A percentile compares a stretch with the other conserved stretches of the same genome.
Evolutionary conservation across 2,329 filamentous ascomycete genomes (phyloP).

Genomic region (Alternaria arborescens): DNA sequence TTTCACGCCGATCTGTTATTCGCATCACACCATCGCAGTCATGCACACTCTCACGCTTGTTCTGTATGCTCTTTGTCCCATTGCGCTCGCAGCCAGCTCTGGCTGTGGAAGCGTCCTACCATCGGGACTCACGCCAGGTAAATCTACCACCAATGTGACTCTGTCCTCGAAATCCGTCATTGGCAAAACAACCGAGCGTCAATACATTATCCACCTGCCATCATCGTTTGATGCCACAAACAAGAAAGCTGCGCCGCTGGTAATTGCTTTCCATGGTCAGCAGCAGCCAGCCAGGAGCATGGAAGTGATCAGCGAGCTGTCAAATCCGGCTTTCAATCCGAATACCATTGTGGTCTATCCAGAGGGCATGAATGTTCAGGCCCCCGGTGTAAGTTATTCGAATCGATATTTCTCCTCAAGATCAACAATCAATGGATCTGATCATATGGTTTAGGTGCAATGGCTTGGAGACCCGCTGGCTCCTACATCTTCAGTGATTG

Average conservation of each 20-base stretch:
- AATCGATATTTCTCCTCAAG: not conserved
- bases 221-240: constrained; percentile 22
- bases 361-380: constrained; percentile 26
- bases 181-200: constrained; percentile 23
- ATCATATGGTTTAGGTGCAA: constrained; percentile 15
- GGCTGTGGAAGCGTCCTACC: constrained; percentile 28
- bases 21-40: not conserved
- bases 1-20: not conserved
- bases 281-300: constrained; percentile 29
- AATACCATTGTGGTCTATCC: constrained; percentile 34
- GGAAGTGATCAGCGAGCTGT: constrained; percentile 32
- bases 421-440: not conserved
- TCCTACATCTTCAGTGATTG: constrained; percentile 39
- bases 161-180: constrained; percentile 26
- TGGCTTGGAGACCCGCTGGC: constrained; percentile 55
- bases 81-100: constrained; percentile 16
- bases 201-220: constrained; percentile 31
- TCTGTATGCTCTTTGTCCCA: not conserved
- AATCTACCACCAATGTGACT: constrained; percentile 30
- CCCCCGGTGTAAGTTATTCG: constrained; percentile 26
- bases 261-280: constrained; percentile 33
- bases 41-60: not conserved
- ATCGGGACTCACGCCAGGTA: constrained; percentile 21
- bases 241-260: constrained; percentile 22
- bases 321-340: constrained; percentile 27